Evolutionary conservation across 129 eudicot species (phyloP), one percentile per base, ranked within the genome.

Genomic region (Oenanthe sinensis): DNA sequence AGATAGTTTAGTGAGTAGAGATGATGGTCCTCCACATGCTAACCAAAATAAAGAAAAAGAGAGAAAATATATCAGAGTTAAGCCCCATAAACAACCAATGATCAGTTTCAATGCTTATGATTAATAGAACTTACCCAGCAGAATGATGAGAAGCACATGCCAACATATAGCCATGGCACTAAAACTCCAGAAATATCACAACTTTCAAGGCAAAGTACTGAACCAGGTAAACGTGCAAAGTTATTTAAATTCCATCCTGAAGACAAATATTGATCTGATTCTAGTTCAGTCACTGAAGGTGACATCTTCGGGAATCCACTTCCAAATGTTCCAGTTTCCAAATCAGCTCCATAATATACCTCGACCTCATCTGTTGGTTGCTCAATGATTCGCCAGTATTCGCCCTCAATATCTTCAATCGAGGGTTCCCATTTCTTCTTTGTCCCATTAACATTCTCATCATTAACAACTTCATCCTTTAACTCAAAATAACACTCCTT

Each of bases 21-120:
- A 78, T 89, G 97, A 85, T 91, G 97, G 82, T 91, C 97, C 81
- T 91, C 97, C 71, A 91, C 97, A 75, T 91, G 97, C 97, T 91
- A 77, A 83, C 63, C 63, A 37, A 22, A 22, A 72, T 0, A 44
- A 20, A 70, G 75, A 70, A 11, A 71, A 40, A 44, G 20, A 44
- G 17, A 43, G 36, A 74, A 46, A 7, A 46, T 33, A 13, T 46
- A 60, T 74, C 60, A 74, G 60, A 28, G 40, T 44, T 45, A 43
- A 26, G 54, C 60, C 46, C 37, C n/a, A 24, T 26, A 74, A 24
- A 45, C 60, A n/a, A 42, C 54, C 4, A 43, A 42, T 26, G 4
- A 20, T 40, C 30, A 17, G 24, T 4, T 17, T 71, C 8, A 26
- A 68, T 60, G 75, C 39, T 46, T 1, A 68, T 52, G 15, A 79